phyloP scores from a whole-genome alignment of 2,329 filamentous ascomycete genomes.

The Fusarium pseudocircinatum region DNA sequence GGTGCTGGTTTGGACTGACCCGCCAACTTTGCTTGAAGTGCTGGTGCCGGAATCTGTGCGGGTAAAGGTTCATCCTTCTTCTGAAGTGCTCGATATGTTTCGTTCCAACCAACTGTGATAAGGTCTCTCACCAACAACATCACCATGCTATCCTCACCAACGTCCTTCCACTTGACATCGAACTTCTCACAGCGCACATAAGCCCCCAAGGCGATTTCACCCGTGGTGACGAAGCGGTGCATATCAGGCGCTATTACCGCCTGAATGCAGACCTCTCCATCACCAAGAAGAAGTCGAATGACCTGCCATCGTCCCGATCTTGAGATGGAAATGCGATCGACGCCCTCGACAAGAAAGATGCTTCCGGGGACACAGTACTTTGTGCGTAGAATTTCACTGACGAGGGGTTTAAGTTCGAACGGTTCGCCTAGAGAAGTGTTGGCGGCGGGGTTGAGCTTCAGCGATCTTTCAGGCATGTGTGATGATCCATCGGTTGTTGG shows the following conservation, averaged over 20 bases:
- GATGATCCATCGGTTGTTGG: slow-evolving; percentile 21
- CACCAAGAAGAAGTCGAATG: slow-evolving; percentile 60
- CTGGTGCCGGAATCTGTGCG: not conserved
- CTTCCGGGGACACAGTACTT: slow-evolving; percentile 58
- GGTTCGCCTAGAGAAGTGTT: slow-evolving; percentile 38
- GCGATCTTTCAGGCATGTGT: slow-evolving; percentile 37
- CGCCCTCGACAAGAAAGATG: slow-evolving; percentile 60
- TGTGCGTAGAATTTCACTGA: slow-evolving; percentile 60
- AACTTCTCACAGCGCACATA: slow-evolving; percentile 60
- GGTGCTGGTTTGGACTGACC: not conserved
- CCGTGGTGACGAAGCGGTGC: slow-evolving; percentile 59
- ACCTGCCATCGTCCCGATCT: slow-evolving; percentile 52
- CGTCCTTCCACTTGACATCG: slow-evolving; percentile 45
- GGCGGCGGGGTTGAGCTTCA: slow-evolving; percentile 42
- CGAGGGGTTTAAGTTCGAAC: slow-evolving; percentile 51
- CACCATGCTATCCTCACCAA: slow-evolving; percentile 45
- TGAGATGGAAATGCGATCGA: slow-evolving; percentile 52
- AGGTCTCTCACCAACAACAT: slow-evolving; percentile 59
- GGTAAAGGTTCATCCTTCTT: not conserved
- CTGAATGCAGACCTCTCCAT: slow-evolving; percentile 65
- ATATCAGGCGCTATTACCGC: slow-evolving; percentile 57
- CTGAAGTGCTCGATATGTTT: slow-evolving; percentile 47
- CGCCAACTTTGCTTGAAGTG: not conserved
- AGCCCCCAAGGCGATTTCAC: slow-evolving; percentile 57
- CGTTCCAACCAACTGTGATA: slow-evolving; percentile 59